Base-by-base conservation (phyloP, 805 yeast species). In the Debaryomyces castellii region DNA sequence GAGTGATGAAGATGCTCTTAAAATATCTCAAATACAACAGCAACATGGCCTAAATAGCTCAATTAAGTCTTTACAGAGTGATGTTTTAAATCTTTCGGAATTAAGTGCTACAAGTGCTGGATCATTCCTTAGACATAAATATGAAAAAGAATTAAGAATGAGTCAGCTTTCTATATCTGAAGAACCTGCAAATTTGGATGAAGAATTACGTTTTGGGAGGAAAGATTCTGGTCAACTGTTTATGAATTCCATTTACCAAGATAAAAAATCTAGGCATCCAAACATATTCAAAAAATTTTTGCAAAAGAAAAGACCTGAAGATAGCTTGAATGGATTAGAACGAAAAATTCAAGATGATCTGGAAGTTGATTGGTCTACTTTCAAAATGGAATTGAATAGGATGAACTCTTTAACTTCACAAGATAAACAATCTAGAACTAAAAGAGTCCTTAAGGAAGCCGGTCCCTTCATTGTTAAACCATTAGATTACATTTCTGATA, bases 91-190 rank as follows among this genome's bases (percentile, higher is more conserved):
- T 44, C 57, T 71, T 44, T 83, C 90, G 28, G 94, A 87, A 60
- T 77, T 87, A 50, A 86, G 94, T 67, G 96, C 96, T 4, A 87
- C 96, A 0, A 85, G 94, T 51, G 96, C 96, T 1, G 96, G 95
- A 0, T 87, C 95, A 24, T 82, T 82, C 47, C 82, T 83, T 39
- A 77, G 96, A 57, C 95, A 89, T 60, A 85, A 78, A 54, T 73
- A 70, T 58, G 83, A 82, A 28, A 61, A 54, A 37, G 69, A 66
- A 16, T 17, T 51, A 2, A 53, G 60, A 33, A 37, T 66, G 44
- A 49, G 55, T 16, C 53, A 51, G 5, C 38, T 67, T 39, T 47
- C 62, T 4, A 40, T 64, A 8, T 49, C 52, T 20, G 68, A 61
- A 12, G 60, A 49, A 8, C 47, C 33, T 5, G 21, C 28, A 10